These are phyloP conservation scores for Mortierella sp. DNA, from an alignment of 371 early-diverging fungal species.

Conservation along the genomic window DNA sequence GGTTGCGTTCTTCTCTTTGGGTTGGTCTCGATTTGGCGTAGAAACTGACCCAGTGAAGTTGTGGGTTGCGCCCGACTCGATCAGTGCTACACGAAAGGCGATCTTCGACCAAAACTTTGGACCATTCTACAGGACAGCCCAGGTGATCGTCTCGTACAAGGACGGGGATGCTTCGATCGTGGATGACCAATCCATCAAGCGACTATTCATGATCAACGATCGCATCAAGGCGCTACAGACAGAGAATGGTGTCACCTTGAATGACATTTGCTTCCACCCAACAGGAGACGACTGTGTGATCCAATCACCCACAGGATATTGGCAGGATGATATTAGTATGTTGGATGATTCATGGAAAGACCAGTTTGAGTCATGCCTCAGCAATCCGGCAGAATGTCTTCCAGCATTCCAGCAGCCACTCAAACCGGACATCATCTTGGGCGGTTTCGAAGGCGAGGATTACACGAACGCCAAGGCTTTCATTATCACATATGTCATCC, in stretches of 20 bases:
- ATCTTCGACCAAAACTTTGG: slow-evolving; percentile 78
- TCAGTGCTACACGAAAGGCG: slow-evolving; percentile 68
- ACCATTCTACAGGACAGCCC: slow-evolving; percentile 80
- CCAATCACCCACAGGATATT: slow-evolving; percentile 81
- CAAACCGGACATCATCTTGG: slow-evolving; percentile 76
- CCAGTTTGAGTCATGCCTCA: slow-evolving; percentile 61
- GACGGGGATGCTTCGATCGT: slow-evolving; percentile 58
- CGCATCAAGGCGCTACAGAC: slow-evolving; percentile 63
- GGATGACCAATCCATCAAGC: slow-evolving; percentile 58
- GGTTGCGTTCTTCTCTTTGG: slow-evolving; percentile 63
- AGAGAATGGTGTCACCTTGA: slow-evolving; percentile 55
- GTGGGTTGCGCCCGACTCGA: slow-evolving; percentile 78
- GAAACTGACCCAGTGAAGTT: slow-evolving; percentile 75
- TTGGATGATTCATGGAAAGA: slow-evolving; percentile 62
- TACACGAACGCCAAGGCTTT: slow-evolving; percentile 66
- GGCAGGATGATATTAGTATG: slow-evolving; percentile 65
- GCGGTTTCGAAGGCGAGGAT: slow-evolving; percentile 64
- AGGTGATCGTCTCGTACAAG: slow-evolving; percentile 70
- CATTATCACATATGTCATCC: slow-evolving; percentile 74
- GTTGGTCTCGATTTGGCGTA: slow-evolving; percentile 67
- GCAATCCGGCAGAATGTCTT: slow-evolving; percentile 68
- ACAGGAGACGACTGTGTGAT: slow-evolving; percentile 73
- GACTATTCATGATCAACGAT: slow-evolving; percentile 65
- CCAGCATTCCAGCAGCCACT: slow-evolving; percentile 76
- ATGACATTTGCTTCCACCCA: slow-evolving; percentile 79